These are phyloP conservation scores for Aphanomyces euteiches DNA, from an alignment of 352 stramenopile genomes.

Conservation along the genomic window DNA sequence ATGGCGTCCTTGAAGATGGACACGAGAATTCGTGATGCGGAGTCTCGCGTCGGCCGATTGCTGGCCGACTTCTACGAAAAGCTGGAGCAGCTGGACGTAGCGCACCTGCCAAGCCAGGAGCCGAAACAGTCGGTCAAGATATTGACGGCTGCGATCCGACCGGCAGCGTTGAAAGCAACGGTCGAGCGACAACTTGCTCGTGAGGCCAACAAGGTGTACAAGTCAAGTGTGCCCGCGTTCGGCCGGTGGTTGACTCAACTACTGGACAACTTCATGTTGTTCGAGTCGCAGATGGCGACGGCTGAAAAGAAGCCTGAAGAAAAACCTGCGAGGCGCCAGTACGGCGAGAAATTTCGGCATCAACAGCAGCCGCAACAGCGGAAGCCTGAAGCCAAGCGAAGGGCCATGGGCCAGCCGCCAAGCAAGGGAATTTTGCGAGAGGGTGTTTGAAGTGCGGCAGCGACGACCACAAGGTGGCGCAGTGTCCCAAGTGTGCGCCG, in stretches of 20 bases:
- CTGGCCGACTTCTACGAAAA: slow-evolving; percentile 29
- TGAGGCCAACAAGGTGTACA: slow-evolving; percentile 3
- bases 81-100: slow-evolving; percentile 27
- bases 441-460: not conserved
- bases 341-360: not conserved
- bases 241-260: slow-evolving; percentile 2
- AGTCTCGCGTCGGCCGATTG: slow-evolving; percentile 25
- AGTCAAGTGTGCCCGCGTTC: not conserved
- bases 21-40: slow-evolving; percentile 19
- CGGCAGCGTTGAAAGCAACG: not conserved
- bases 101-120: slow-evolving; percentile 20
- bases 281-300: slow-evolving; percentile 5
- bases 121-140: slow-evolving; percentile 18
- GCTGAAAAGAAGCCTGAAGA: not conserved
- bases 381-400: slow-evolving; percentile 9
- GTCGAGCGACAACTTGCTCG: not conserved
- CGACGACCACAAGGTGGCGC: not conserved
- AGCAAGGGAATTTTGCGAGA: not conserved
- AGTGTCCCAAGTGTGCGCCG: too few relatives aligned
- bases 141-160: slow-evolving; percentile 18
- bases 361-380: not conserved
- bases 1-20: slow-evolving; percentile 27
- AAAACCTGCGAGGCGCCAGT: not conserved
- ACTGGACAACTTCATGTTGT: slow-evolving; percentile 15
- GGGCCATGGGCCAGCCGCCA: not conserved